These are phyloP conservation scores for Ophiostoma novo-ulmi DNA, from an alignment of 2,329 filamentous ascomycete species.

Conservation along the genomic window DNA sequence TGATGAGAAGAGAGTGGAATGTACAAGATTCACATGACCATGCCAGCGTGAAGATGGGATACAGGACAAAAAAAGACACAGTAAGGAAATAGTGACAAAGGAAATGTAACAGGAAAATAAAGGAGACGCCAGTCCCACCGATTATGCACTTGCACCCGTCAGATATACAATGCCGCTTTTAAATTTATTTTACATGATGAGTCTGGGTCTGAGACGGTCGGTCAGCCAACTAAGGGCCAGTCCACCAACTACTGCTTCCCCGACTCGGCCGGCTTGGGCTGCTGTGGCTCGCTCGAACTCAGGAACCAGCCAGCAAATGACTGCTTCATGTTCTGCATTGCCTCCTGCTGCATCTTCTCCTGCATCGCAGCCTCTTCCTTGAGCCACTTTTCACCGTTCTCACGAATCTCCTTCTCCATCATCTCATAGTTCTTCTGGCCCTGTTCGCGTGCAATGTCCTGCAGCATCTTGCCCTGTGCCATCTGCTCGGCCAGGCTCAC, in stretches of 20 bases:
- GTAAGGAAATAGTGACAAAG: background rate
- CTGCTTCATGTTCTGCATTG: slow-evolving; percentile 86
- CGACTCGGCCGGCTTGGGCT: slow-evolving; percentile 15
- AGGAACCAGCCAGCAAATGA: slow-evolving; percentile 59
- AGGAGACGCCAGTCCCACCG: background rate
- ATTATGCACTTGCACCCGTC: slow-evolving; percentile 10
- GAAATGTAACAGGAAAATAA: background rate
- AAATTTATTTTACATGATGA: slow-evolving; percentile 1
- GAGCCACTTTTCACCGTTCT: slow-evolving; percentile 92
- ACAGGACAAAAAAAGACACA: background rate
- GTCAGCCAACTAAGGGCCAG: background rate
- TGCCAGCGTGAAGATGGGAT: background rate
- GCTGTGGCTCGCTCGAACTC: background rate
- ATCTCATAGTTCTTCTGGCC: slow-evolving; percentile 85
- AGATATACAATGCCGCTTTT: background rate
- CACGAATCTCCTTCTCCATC: slow-evolving; percentile 83
- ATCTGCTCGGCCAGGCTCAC: slow-evolving; percentile 64
- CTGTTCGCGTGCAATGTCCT: slow-evolving; percentile 87
- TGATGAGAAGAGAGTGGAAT: slow-evolving; percentile 23
- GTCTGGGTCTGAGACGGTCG: background rate
- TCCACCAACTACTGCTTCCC: background rate
- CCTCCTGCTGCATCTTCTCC: slow-evolving; percentile 85
- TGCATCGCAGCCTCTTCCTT: slow-evolving; percentile 85
- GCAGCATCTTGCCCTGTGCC: slow-evolving; percentile 92
- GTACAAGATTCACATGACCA: slow-evolving; percentile 2